A percentile compares a stretch with the other conserved stretches of the same genome.
Evolutionary conservation across 192 early-diverging fungal genomes (phyloP).

Genomic region (Mortierella alpina): DNA sequence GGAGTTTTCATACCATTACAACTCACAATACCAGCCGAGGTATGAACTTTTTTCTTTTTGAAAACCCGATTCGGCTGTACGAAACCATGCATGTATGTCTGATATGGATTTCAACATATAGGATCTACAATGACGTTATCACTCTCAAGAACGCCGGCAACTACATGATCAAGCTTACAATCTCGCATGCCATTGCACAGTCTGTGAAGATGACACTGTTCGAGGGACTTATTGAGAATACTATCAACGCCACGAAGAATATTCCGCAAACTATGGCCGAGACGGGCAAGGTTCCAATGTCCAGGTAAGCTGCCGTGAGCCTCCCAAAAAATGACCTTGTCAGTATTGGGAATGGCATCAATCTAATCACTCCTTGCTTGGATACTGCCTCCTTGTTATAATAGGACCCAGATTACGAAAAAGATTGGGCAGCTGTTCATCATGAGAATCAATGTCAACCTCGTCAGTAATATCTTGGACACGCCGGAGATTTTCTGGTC

Average conservation of each 20-base stretch:
- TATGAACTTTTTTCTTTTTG: slow-evolving; percentile 7
- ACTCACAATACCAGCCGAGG: slow-evolving; percentile 71
- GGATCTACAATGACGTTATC: slow-evolving; percentile 92
- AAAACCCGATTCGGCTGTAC: background rate
- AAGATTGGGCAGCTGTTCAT: slow-evolving; percentile 97
- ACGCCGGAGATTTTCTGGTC: slow-evolving; percentile 96
- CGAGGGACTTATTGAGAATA: slow-evolving; percentile 92
- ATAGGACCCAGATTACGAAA: slow-evolving; percentile 89
- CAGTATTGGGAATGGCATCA: background rate
- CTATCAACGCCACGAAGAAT: slow-evolving; percentile 87
- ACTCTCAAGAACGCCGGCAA: slow-evolving; percentile 81
- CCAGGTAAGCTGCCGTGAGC: slow-evolving; percentile 52
- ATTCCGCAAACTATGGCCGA: slow-evolving; percentile 95
- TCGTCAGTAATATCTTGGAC: slow-evolving; percentile 90
- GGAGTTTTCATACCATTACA: slow-evolving; percentile 85
- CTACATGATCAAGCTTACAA: slow-evolving; percentile 92
- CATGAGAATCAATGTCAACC: slow-evolving; percentile 90
- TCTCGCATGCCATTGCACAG: slow-evolving; percentile 96
- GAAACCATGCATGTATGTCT: background rate
- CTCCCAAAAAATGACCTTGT: background rate
- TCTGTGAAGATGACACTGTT: slow-evolving; percentile 93
- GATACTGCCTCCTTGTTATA: background rate
- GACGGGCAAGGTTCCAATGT: slow-evolving; percentile 93
- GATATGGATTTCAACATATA: slow-evolving; percentile 17
- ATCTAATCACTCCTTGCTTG: background rate